Percentiles rank a stretch among this genome's conserved stretches.
phyloP scores from a whole-genome alignment of 73 alveolate species.

The Paramecium primaurelia region DNA sequence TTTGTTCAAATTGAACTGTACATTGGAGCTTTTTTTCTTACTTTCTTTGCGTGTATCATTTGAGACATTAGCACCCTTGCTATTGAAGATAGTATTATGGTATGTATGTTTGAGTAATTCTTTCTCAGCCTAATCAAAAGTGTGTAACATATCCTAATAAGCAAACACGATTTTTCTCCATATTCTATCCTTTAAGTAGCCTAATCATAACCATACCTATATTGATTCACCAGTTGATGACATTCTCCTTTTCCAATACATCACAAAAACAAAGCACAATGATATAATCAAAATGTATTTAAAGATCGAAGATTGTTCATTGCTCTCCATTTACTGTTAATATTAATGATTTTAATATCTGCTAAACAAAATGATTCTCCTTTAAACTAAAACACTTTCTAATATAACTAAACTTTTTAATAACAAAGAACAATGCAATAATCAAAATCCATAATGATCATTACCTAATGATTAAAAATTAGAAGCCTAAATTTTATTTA shows the following conservation, averaged over 20 bases:
- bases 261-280: neutral
- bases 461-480: neutral
- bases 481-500: neutral
- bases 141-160: neutral
- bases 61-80: neutral
- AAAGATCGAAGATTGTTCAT: neutral
- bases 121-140: neutral
- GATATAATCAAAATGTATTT: neutral
- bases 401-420: neutral
- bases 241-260: neutral
- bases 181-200: neutral
- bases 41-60: neutral
- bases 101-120: constrained; percentile 1
- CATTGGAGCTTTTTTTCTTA: neutral
- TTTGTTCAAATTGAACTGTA: neutral
- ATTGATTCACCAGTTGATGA: neutral
- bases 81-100: constrained; percentile 4
- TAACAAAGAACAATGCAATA: neutral
- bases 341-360: neutral
- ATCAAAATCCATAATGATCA: neutral
- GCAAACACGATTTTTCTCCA: constrained; percentile 14
- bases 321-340: neutral
- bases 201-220: neutral
- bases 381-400: neutral
- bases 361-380: neutral